phyloP scores from a whole-genome alignment of 2,329 filamentous ascomycete species.

The Passalora sequoiae region DNA sequence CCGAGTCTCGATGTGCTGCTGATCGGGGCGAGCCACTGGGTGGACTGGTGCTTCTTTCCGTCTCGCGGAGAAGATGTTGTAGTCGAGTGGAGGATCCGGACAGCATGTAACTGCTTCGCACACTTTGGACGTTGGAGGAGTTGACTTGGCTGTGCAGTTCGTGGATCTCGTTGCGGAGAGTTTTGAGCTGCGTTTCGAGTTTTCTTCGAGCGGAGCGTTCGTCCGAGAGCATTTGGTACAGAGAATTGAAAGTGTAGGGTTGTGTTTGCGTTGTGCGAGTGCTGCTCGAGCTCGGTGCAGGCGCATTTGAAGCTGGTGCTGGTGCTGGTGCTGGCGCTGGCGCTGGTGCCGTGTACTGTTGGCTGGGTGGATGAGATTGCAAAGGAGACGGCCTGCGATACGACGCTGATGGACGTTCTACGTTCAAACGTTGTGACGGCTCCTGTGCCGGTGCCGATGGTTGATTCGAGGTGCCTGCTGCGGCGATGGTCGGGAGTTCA shows the following conservation, averaged over 20 bases:
- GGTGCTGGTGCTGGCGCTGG: constrained; percentile 12
- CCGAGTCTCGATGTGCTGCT: constrained; percentile 14
- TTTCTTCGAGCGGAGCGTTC: constrained; percentile 35
- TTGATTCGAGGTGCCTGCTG: background rate
- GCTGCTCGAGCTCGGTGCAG: background rate
- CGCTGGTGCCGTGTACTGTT: constrained; percentile 9
- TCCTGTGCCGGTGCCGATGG: background rate
- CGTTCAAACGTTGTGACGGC: constrained; percentile 7
- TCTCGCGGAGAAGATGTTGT: constrained; percentile 26
- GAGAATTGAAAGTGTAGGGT: constrained; percentile 30
- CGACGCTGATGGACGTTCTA: constrained; percentile 4
- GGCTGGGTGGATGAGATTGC: constrained; percentile 7
- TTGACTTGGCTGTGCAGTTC: constrained; percentile 32
- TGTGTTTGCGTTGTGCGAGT: constrained; percentile 8
- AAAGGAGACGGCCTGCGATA: constrained; percentile 8
- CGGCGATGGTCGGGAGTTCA: background rate
- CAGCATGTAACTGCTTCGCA: constrained; percentile 27
- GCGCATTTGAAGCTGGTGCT: constrained; percentile 6
- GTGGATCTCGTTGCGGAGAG: constrained; percentile 27
- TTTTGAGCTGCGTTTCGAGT: constrained; percentile 31
- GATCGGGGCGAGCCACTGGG: constrained; percentile 12
- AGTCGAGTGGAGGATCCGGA: constrained; percentile 23
- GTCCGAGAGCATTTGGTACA: constrained; percentile 37
- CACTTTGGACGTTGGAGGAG: constrained; percentile 19
- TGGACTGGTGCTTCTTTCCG: constrained; percentile 17